phyloP scores from a whole-genome alignment of 1,284 basidiomycete genomes.

The Marasmius fiardii region DNA sequence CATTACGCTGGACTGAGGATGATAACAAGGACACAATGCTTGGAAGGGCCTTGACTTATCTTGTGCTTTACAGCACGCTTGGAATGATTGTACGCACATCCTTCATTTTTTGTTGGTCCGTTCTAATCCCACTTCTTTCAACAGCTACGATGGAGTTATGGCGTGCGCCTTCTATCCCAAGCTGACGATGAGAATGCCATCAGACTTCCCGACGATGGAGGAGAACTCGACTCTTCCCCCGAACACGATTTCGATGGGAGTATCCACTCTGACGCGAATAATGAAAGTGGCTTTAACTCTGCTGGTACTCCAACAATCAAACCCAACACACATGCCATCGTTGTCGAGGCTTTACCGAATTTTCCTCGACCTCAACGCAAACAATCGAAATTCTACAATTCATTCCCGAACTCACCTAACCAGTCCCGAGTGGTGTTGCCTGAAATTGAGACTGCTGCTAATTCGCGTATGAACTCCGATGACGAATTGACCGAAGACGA shows the following conservation, averaged over 20 bases:
- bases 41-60: slow-evolving; percentile 88
- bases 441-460: slow-evolving; percentile 20
- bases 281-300: slow-evolving; percentile 10
- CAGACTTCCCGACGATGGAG: slow-evolving; percentile 16
- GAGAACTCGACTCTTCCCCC: slow-evolving; percentile 14
- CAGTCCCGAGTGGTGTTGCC: slow-evolving; percentile 31
- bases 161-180: slow-evolving; percentile 73
- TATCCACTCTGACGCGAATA: background rate
- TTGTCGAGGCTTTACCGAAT: slow-evolving; percentile 11
- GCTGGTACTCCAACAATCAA: slow-evolving; percentile 17
- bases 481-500: slow-evolving; percentile 23
- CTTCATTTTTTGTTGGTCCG: background rate
- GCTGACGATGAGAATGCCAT: slow-evolving; percentile 53
- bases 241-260: background rate
- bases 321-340: slow-evolving; percentile 16
- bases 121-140: slow-evolving; percentile 1
- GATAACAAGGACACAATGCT: slow-evolving; percentile 88
- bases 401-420: slow-evolving; percentile 64
- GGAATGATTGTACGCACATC: slow-evolving; percentile 80
- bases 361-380: slow-evolving; percentile 10
- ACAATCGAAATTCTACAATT: slow-evolving; percentile 49
- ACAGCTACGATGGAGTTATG: slow-evolving; percentile 88
- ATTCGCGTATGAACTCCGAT: slow-evolving; percentile 19
- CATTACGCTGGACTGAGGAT: slow-evolving; percentile 78
- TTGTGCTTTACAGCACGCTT: slow-evolving; percentile 89